These are phyloP conservation scores for Calonectria hawksworthii DNA, from an alignment of 2,329 filamentous ascomycete genomes.

Conservation along the genomic window DNA sequence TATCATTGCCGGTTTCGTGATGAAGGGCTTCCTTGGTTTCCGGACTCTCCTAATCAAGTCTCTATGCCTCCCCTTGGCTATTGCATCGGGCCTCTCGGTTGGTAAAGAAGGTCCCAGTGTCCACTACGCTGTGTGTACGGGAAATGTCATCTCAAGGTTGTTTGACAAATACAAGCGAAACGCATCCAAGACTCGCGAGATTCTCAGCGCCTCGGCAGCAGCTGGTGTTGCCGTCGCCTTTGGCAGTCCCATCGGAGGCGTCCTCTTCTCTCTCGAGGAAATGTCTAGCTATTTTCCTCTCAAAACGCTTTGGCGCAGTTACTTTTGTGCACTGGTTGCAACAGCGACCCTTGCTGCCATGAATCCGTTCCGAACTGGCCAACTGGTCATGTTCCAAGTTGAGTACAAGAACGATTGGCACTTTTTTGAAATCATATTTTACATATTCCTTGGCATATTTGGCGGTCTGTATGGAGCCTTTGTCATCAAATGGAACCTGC, in stretches of 20 bases:
- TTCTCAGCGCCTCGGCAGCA: slow-evolving; percentile 93
- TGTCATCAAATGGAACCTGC: slow-evolving; percentile 97
- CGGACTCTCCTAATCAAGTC: slow-evolving; percentile 97
- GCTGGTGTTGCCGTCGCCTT: slow-evolving; percentile 97
- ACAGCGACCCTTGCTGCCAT: slow-evolving; percentile 93
- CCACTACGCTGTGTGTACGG: slow-evolving; percentile 98
- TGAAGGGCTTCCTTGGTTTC: slow-evolving; percentile 96
- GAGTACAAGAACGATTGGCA: slow-evolving; percentile 97
- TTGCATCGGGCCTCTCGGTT: slow-evolving; percentile 93
- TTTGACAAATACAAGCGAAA: slow-evolving; percentile 94
- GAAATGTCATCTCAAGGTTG: slow-evolving; percentile 93
- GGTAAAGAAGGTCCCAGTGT: slow-evolving; percentile 98
- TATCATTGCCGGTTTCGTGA: slow-evolving; percentile 98
- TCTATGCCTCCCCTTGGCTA: slow-evolving; percentile 88
- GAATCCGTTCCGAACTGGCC: slow-evolving; percentile 97
- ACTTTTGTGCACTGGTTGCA: slow-evolving; percentile 96
- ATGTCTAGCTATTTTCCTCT: slow-evolving; percentile 97
- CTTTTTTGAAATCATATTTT: slow-evolving; percentile 96
- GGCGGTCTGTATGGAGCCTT: slow-evolving; percentile 96
- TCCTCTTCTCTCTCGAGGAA: slow-evolving; percentile 96
- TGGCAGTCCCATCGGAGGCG: slow-evolving; percentile 95
- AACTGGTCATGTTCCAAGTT: slow-evolving; percentile 99
- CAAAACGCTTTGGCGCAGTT: slow-evolving; percentile 98
- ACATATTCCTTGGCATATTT: slow-evolving; percentile 90
- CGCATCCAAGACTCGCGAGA: slow-evolving; percentile 94